Evolutionary conservation across 345 rosid species (phyloP), one percentile per base, ranked within the genome.

Genomic region (Mallotus nudiflorus): DNA sequence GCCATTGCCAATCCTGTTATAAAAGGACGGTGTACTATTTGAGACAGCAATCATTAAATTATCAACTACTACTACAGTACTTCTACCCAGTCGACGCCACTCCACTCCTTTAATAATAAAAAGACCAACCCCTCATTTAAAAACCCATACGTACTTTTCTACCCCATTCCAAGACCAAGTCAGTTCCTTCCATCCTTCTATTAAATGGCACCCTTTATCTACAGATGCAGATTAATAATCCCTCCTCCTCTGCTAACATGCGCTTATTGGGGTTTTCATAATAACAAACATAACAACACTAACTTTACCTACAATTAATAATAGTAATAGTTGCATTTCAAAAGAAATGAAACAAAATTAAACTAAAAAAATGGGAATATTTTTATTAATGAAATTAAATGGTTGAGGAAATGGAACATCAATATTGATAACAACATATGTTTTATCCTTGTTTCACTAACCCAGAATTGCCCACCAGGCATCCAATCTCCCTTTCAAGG

Each of bases 401-500:
- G 86, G 77, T 60, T 57, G 75, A 69, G 37, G 59, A 66, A n/a
- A 77, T 63, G 77, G 53, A 80, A 78, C 78, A 83, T 74, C 77
- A 85, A 63, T 80, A 72, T 61, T 70, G 53, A 77, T 75, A 71
- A 82, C 76, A 79, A 77, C 81, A 85, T 44, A 72, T 82, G 18
- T 31, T n/a, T 70, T 78, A 76, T 69, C 85, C 83, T 67, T 67
- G 81, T 29, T 28, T 73, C 89, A 75, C 83, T 76, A 80, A 70
- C 82, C 86, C 82, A 77, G 66, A 74, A 83, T 77, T 71, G 85
- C 82, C 84, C 84, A 73, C 86, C 85, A 78, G 71, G 65, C 74
- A 65, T 73, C 82, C 81, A 74, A 72, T 69, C 70, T 80, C 84
- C 81, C 84, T n/a, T n/a, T 59, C 75, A 66, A 64, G 78, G 78